These are phyloP conservation scores for Terana coerulea DNA, from an alignment of 768 basidiomycete species.

Conservation along the genomic window DNA sequence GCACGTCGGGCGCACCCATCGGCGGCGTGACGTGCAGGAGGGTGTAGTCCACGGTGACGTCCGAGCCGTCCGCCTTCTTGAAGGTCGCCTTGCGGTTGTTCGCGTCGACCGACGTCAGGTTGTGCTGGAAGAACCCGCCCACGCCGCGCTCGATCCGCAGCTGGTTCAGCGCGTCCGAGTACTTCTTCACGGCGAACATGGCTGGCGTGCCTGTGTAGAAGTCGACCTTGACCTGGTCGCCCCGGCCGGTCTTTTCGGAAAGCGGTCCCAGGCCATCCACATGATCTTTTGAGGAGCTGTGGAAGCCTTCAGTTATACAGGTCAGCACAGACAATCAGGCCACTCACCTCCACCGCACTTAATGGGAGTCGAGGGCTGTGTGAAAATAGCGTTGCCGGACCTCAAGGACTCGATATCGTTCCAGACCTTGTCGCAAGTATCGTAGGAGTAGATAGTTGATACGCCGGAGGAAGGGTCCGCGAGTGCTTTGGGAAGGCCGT, in stretches of 20 bases:
- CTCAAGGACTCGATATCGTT: conserved; percentile 72
- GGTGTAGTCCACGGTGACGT: conserved; percentile 72
- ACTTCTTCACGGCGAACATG: conserved; percentile 98
- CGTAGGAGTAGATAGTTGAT: conserved; percentile 89
- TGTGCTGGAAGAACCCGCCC: conserved; percentile 77
- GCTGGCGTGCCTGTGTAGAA: conserved; percentile 91
- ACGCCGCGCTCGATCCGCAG: conserved; percentile 78
- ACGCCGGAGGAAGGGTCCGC: conserved; percentile 77
- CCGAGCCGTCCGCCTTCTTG: conserved; percentile 67
- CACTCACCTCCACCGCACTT: conserved; percentile 89
- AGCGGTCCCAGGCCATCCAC: conserved; percentile 96
- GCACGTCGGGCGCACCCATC: conserved; percentile 81
- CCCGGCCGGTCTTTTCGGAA: conserved; percentile 55
- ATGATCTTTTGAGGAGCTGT: conserved; percentile 87
- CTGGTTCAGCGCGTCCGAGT: conserved; percentile 79
- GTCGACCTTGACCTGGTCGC: conserved; percentile 56
- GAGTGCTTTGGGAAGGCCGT: conserved; percentile 72
- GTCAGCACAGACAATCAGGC: background rate
- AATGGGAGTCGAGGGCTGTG: conserved; percentile 87
- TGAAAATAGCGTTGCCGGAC: conserved; percentile 85
- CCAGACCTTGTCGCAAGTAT: conserved; percentile 89
- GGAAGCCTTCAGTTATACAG: conserved; percentile 1
- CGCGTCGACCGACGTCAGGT: conserved; percentile 73
- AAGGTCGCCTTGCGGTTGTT: conserved; percentile 80
- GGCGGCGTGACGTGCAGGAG: conserved; percentile 86